Percentiles rank a stretch among this genome's conserved stretches.
Conservation (phyloP, 202 grass and related monocot species). For the Cymbopogon flexuosus region DNA sequence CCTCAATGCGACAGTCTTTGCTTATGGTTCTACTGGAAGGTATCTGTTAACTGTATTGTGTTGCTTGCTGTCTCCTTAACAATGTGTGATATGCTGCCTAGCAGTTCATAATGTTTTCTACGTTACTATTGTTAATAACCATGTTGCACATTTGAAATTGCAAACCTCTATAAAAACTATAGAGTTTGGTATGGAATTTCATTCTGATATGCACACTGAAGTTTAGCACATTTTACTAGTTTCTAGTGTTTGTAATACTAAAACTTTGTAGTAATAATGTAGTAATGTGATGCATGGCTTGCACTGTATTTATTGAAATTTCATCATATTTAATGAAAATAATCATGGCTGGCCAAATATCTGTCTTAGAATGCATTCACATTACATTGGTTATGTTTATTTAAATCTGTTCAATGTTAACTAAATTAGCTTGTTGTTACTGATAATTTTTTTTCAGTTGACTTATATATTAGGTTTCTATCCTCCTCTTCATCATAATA, state of each 20-base stretch:
- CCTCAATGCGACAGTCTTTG: no score
- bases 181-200: neutral
- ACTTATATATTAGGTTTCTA: neutral
- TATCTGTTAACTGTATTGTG: no score
- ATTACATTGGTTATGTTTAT: neutral
- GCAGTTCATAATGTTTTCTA: conserved; percentile 2
- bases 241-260: neutral
- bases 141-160: conserved; percentile 5
- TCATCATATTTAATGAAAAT: neutral
- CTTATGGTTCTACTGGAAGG: no score
- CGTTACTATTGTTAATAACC: neutral
- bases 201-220: conserved; percentile 9
- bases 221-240: neutral
- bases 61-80: no score
- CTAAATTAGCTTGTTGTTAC: neutral
- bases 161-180: neutral
- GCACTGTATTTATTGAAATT: neutral
- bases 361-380: neutral
- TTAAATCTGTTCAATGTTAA: neutral
- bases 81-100: neutral
- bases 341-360: neutral
- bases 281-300: neutral
- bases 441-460: neutral
- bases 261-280: neutral
- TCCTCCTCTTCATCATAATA: neutral